Percentiles rank a stretch among this genome's conserved stretches.
These are phyloP conservation scores for Botrytis elliptica DNA, from an alignment of 2,329 filamentous ascomycete genomes.

Conservation along the genomic window DNA sequence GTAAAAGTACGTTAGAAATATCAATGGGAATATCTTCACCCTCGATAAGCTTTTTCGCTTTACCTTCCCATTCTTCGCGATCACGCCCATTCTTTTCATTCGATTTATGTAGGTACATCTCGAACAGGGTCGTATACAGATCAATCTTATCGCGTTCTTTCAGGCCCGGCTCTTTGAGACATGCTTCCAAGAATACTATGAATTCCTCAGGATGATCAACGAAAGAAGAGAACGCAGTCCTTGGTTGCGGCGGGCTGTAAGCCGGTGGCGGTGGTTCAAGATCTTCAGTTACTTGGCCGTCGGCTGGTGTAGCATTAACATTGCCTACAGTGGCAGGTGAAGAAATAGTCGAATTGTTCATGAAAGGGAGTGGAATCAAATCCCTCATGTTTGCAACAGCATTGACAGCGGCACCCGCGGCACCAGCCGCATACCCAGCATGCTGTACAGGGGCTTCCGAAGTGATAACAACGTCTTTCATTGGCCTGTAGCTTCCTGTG, in stretches of 20 bases:
- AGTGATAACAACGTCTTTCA: slow-evolving; percentile 52
- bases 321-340: slow-evolving; percentile 53
- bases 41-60: slow-evolving; percentile 86
- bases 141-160: slow-evolving; percentile 75
- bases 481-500: slow-evolving; percentile 77
- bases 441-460: slow-evolving; percentile 26
- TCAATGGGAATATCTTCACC: slow-evolving; percentile 81
- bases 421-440: slow-evolving; percentile 44
- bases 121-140: slow-evolving; percentile 91
- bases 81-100: slow-evolving; percentile 69
- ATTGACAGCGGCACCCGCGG: slow-evolving; percentile 61
- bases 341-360: slow-evolving; percentile 62
- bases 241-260: slow-evolving; percentile 80
- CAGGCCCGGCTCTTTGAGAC: slow-evolving; percentile 69
- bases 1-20: slow-evolving; percentile 86
- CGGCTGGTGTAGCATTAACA: slow-evolving; percentile 51
- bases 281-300: slow-evolving; percentile 52
- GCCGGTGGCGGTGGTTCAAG: slow-evolving; percentile 45
- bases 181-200: slow-evolving; percentile 87
- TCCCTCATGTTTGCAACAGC: slow-evolving; percentile 85
- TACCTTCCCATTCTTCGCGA: slow-evolving; percentile 80
- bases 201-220: slow-evolving; percentile 93
- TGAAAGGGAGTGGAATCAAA: slow-evolving; percentile 80
- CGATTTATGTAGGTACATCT: slow-evolving; percentile 95
- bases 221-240: slow-evolving; percentile 92